These are phyloP conservation scores for Austroboletus sp. DNA, from an alignment of 1,284 basidiomycete genomes.

Conservation along the genomic window DNA sequence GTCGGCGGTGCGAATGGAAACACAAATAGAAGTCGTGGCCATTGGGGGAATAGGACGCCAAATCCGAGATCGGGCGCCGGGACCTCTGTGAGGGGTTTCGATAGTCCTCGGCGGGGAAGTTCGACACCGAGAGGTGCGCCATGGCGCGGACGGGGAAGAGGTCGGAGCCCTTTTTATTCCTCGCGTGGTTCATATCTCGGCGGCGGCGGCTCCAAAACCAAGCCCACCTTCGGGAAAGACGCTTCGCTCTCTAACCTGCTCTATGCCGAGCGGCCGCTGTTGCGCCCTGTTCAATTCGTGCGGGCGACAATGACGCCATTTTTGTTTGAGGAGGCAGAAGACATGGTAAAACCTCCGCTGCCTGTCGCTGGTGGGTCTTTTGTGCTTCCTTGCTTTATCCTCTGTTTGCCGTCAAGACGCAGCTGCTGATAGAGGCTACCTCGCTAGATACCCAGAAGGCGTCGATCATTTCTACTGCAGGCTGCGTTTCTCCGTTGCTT, in stretches of 20 bases:
- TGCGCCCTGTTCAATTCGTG: conserved; percentile 64
- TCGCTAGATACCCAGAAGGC: conserved; percentile 40
- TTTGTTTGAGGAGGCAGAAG: conserved; percentile 61
- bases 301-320: conserved; percentile 46
- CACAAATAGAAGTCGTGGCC: not conserved
- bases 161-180: not conserved
- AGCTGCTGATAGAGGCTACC: not conserved
- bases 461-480: conserved; percentile 60
- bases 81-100: conserved; percentile 11
- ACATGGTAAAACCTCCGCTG: conserved; percentile 52
- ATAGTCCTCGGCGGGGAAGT: conserved; percentile 11
- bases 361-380: conserved; percentile 47
- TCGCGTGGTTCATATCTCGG: conserved; percentile 5
- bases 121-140: conserved; percentile 13
- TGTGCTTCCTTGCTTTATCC: not conserved
- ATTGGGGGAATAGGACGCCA: conserved; percentile 7
- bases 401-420: not conserved
- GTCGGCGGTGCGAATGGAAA: not conserved
- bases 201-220: conserved; percentile 6
- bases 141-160: conserved; percentile 26
- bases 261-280: conserved; percentile 51
- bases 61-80: conserved; percentile 10
- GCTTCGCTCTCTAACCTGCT: conserved; percentile 51
- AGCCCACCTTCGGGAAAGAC: conserved; percentile 20
- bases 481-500: conserved; percentile 55